Conservation (phyloP, 1,139 yeast genomes). For the Geotrichum histeridarum region DNA sequence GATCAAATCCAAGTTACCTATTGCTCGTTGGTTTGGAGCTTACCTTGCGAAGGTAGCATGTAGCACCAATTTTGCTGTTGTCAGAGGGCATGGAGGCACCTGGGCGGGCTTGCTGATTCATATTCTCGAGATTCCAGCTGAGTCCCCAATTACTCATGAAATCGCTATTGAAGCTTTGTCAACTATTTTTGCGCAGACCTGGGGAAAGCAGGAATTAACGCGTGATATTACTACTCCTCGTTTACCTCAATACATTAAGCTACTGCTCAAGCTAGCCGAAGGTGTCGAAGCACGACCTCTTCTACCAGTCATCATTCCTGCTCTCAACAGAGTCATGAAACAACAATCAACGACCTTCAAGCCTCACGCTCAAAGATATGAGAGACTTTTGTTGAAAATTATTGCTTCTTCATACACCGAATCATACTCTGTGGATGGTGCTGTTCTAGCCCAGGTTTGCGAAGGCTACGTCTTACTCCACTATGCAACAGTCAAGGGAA, state of each 20-base stretch:
- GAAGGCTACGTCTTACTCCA: conserved; percentile 58
- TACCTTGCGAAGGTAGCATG: conserved; percentile 32
- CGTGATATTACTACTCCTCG: conserved; percentile 82
- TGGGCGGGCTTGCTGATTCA: conserved; percentile 55
- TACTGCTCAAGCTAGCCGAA: conserved; percentile 43
- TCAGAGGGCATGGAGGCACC: conserved; percentile 49
- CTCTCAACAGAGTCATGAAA: conserved; percentile 48
- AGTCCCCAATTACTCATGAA: conserved; percentile 43
- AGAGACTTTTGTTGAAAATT: conserved; percentile 43
- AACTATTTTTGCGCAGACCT: conserved; percentile 50
- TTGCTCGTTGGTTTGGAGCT: conserved; percentile 36
- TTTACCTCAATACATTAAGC: conserved; percentile 55
- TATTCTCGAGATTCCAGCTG: conserved; percentile 50
- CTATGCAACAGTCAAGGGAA: conserved; percentile 49
- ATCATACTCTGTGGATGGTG: conserved; percentile 34
- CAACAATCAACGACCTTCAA: conserved; percentile 75
- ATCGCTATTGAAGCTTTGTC: conserved; percentile 50
- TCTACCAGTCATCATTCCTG: conserved; percentile 43
- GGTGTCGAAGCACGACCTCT: conserved; percentile 24
- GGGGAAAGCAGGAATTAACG: conserved; percentile 78
- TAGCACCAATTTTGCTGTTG: conserved; percentile 31
- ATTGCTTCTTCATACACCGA: conserved; percentile 37
- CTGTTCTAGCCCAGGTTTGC: conserved; percentile 44
- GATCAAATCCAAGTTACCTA: conserved; percentile 33
- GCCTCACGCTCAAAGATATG: conserved; percentile 65